phyloP scores from a whole-genome alignment of 305 asterid genomes.

The Plantago coronopus region DNA sequence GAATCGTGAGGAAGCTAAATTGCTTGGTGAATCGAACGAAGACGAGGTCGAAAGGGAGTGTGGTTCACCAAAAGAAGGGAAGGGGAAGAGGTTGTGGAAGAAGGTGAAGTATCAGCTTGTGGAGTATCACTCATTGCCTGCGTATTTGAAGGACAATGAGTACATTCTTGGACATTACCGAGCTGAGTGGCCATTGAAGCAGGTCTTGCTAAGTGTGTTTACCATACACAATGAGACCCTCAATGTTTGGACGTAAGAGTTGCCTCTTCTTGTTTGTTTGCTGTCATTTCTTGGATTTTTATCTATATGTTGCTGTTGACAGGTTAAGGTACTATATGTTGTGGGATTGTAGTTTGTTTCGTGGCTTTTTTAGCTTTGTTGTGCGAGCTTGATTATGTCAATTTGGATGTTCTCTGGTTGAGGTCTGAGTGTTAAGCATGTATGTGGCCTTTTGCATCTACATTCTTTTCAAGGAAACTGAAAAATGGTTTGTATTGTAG shows the following conservation, averaged over 20 bases:
- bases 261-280: neutral
- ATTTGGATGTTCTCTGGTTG: conserved; percentile 6
- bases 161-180: conserved; percentile 75
- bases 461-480: conserved; percentile 2
- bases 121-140: conserved; percentile 90
- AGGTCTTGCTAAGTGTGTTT: conserved; percentile 68
- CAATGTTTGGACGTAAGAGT: conserved; percentile 92
- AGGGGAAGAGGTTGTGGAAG: conserved; percentile 81
- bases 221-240: conserved; percentile 93
- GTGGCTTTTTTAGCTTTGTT: neutral
- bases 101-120: conserved; percentile 91
- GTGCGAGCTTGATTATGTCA: conserved; percentile 2
- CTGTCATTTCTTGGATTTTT: conserved; percentile 2
- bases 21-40: conserved; percentile 32
- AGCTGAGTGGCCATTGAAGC: conserved; percentile 89
- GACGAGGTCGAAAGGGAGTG: conserved; percentile 19
- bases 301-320: conserved; percentile 9
- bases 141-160: conserved; percentile 88
- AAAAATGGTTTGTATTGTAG: neutral
- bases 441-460: neutral
- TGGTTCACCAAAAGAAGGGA: conserved; percentile 37
- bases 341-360: conserved; percentile 2
- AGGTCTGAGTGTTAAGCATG: neutral
- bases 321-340: conserved; percentile 5
- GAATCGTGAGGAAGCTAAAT: conserved; percentile 26